Evolutionary conservation across 192 early-diverging fungal species (phyloP), one percentile per base, ranked within the genome.

Genomic region (Umbelopsis sp.): DNA sequence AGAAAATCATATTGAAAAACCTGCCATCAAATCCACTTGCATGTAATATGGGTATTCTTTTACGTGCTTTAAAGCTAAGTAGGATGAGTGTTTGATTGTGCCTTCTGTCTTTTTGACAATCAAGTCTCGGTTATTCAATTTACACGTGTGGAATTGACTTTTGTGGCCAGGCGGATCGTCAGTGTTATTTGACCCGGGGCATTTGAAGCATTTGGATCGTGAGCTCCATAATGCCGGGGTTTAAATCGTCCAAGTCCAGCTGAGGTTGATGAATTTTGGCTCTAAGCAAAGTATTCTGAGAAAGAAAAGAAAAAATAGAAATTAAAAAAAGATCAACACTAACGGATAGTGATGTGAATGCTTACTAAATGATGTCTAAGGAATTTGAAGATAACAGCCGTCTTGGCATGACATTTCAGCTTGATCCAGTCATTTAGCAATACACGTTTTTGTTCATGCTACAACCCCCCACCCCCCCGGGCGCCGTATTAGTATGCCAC

Each of bases 341-440:
- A 14, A 32, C n/a, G 16, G 21, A 17, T 1, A 25, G 22, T 45
- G 4, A 38, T 34, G 34, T 36, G 34, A 5, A 62, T 21, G 70
- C 70, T 71, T 81, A 86, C 85, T 71, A 87, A 29, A 56, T 85
- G 74, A 29, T 81, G 73, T 21, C 86, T 75, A 53, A 87, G 66
- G 66, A 80, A 83, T 69, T 85, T 84, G 49, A 87, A 72, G n/a
- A 87, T 66, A 3, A 77, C 78, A 8, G 82, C 81, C 11, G 86
- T 83, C 66, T 85, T 81, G 29, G 82, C 83, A 65, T 80, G 80
- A 56, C 86, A 87, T 49, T 81, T 74, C 71, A 87, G 77, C 47
- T 82, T 72, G 20, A 87, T 79, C 82, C 81, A 85, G n/a, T 85
- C 76, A 70, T 87, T 83, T 4, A 87, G 45, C 11, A 80, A 72